These are phyloP conservation scores for Stenocarpella maydis DNA, from an alignment of 2,329 filamentous ascomycete genomes.

Conservation along the genomic window DNA sequence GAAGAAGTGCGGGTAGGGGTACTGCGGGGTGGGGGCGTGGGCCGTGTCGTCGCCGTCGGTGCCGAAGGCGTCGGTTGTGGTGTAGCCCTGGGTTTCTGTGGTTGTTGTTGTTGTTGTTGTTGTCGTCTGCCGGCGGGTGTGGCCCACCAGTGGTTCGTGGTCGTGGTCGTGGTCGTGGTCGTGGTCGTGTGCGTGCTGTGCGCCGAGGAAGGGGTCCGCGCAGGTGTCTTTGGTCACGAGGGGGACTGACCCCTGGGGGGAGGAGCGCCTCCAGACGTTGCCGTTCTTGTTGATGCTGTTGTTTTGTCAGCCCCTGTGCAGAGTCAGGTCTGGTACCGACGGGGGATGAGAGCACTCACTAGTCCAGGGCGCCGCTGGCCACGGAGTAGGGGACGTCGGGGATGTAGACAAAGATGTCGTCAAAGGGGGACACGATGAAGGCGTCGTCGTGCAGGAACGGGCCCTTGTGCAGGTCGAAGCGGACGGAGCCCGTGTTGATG, in stretches of 20 bases:
- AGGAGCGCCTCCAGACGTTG: slow-evolving; percentile 45
- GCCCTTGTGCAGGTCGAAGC: slow-evolving; percentile 70
- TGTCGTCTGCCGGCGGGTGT: slow-evolving; percentile 56
- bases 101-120: slow-evolving; percentile 45
- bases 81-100: slow-evolving; percentile 57
- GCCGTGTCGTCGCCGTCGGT: slow-evolving; percentile 62
- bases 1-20: slow-evolving; percentile 58
- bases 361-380: slow-evolving; percentile 48
- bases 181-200: slow-evolving; percentile 38
- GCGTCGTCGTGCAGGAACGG: slow-evolving; percentile 64
- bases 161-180: slow-evolving; percentile 47
- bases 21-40: slow-evolving; percentile 57
- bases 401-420: slow-evolving; percentile 61
- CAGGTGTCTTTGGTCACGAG: slow-evolving; percentile 53
- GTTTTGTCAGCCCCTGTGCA: too few species aligned
- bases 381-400: slow-evolving; percentile 58
- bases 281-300: slow-evolving; percentile 53
- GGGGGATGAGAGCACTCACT: slow-evolving; percentile 37
- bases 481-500: slow-evolving; percentile 67
- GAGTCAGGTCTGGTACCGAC: too few species aligned
- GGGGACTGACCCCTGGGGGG: slow-evolving; percentile 46
- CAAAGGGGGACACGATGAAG: slow-evolving; percentile 65
- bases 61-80: slow-evolving; percentile 65
- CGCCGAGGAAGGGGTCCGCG: slow-evolving; percentile 50
- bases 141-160: slow-evolving; percentile 41